Percentiles rank a stretch among this genome's conserved stretches.
Conservation (phyloP, 352 stramenopile species). For the Plasmopara viticola region DNA sequence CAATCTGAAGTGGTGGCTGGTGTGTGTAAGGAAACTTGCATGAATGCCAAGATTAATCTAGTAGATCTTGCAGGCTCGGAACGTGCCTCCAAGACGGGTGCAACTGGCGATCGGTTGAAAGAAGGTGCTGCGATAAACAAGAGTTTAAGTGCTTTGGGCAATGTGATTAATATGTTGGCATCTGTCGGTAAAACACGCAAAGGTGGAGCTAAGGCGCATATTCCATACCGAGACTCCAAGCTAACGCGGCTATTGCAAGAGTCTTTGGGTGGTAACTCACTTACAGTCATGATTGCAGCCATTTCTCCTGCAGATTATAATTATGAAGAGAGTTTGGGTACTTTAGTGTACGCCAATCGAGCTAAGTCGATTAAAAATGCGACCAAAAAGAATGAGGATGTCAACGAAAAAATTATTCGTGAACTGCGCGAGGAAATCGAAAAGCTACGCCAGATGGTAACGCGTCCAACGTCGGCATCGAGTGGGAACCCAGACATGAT, state of each 20-base stretch:
- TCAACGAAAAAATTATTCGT: conserved; percentile 88
- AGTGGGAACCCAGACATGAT: conserved; percentile 41
- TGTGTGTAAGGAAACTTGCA: conserved; percentile 63
- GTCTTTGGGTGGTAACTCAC: conserved; percentile 86
- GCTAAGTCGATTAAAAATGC: conserved; percentile 91
- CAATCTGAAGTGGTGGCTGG: conserved; percentile 42
- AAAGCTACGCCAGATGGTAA: conserved; percentile 80
- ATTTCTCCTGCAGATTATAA: conserved; percentile 91
- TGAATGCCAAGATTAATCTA: conserved; percentile 89
- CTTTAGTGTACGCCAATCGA: conserved; percentile 90
- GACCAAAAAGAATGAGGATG: conserved; percentile 85
- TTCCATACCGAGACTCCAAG: conserved; percentile 90
- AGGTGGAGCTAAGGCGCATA: conserved; percentile 40
- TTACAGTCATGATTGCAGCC: conserved; percentile 93
- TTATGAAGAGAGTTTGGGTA: conserved; percentile 90
- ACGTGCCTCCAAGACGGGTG: conserved; percentile 82
- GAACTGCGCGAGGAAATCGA: conserved; percentile 91
- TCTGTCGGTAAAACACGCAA: conserved; percentile 31
- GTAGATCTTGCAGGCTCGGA: conserved; percentile 90
- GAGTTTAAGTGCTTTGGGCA: conserved; percentile 85
- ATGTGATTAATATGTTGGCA: conserved; percentile 90
- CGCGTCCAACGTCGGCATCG: conserved; percentile 36
- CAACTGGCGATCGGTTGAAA: conserved; percentile 81
- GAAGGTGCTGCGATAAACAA: conserved; percentile 92
- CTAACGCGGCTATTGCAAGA: conserved; percentile 87